Evolutionary conservation across 371 early-diverging fungal species (phyloP).

Genomic region (Syncephalastrum sp.): DNA sequence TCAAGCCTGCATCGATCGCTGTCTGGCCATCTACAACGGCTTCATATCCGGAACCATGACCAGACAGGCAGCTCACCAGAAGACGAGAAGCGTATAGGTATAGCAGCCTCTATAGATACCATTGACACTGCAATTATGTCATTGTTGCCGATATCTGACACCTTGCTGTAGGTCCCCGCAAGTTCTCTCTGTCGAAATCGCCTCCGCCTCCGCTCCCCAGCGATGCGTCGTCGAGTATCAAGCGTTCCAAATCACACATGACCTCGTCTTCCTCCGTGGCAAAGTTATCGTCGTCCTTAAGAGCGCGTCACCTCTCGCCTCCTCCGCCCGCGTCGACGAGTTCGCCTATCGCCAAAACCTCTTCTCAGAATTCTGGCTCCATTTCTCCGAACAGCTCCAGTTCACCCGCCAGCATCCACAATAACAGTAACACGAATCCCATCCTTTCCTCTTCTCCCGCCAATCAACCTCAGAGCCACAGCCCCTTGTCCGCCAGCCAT

Average conservation of each 20-base stretch:
- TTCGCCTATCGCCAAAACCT: conserved; percentile 22
- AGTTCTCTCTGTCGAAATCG: background rate
- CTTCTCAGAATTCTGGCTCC: conserved; percentile 15
- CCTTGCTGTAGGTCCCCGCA: background rate
- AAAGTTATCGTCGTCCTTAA: conserved; percentile 31
- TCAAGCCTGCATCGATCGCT: conserved; percentile 41
- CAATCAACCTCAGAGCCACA: background rate
- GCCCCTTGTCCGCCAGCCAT: conserved; percentile 9
- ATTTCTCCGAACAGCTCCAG: conserved; percentile 9
- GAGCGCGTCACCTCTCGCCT: conserved; percentile 25
- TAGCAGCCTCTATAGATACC: too few relatives aligned
- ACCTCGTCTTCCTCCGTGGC: conserved; percentile 27
- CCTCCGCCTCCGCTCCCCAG: conserved; percentile 12
- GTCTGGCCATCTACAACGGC: conserved; percentile 45
- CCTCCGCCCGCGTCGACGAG: conserved; percentile 25
- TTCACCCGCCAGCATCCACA: conserved; percentile 7
- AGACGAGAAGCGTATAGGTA: conserved; percentile 16
- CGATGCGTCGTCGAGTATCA: conserved; percentile 5
- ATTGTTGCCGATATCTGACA: too few relatives aligned
- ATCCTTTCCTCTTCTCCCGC: too few relatives aligned
- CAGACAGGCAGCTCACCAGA: conserved; percentile 9
- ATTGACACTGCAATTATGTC: too few relatives aligned
- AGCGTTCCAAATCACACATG: conserved; percentile 13
- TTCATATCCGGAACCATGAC: conserved; percentile 36
- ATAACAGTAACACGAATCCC: conserved; percentile 7